A percentile compares a stretch with the other conserved stretches of the same genome.
These are phyloP conservation scores for Plantago coronopus DNA, from an alignment of 305 asterid genomes.

Conservation along the genomic window DNA sequence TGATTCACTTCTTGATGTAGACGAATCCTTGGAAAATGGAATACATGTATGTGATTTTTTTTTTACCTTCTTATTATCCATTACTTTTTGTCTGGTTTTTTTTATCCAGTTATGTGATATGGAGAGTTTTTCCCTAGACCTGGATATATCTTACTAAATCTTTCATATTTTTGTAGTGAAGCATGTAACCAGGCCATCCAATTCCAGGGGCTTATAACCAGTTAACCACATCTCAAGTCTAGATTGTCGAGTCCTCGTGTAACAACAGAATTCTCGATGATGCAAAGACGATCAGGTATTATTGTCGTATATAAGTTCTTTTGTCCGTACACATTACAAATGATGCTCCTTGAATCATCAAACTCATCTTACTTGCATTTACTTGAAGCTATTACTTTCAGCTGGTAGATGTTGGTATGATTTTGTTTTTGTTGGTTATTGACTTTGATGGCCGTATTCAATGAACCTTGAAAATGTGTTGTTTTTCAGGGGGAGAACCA, in stretches of 20 bases:
- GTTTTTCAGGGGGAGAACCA: no score
- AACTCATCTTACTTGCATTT: no score
- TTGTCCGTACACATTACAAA: no score
- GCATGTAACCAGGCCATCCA: background rate
- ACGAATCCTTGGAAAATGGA: background rate
- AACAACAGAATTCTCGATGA: background rate
- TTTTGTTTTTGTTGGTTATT: background rate
- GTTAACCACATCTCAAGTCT: background rate
- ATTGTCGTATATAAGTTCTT: no score
- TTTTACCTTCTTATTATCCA: background rate
- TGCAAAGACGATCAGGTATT: background rate
- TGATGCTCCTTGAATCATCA: no score
- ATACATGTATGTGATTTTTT: background rate
- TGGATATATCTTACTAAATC: background rate
- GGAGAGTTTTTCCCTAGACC: background rate
- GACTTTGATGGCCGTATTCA: background rate
- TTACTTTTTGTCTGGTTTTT: background rate
- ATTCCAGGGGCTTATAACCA: constrained; percentile 6
- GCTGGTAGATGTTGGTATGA: no score
- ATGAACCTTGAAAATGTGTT: background rate
- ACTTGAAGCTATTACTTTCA: no score
- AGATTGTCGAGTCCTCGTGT: background rate
- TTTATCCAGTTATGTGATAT: no score
- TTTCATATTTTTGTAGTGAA: background rate
- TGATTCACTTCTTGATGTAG: background rate